Evolutionary conservation across 192 early-diverging fungal genomes (phyloP), one percentile per base, ranked within the genome.

Genomic region (Dissophora ornata): DNA sequence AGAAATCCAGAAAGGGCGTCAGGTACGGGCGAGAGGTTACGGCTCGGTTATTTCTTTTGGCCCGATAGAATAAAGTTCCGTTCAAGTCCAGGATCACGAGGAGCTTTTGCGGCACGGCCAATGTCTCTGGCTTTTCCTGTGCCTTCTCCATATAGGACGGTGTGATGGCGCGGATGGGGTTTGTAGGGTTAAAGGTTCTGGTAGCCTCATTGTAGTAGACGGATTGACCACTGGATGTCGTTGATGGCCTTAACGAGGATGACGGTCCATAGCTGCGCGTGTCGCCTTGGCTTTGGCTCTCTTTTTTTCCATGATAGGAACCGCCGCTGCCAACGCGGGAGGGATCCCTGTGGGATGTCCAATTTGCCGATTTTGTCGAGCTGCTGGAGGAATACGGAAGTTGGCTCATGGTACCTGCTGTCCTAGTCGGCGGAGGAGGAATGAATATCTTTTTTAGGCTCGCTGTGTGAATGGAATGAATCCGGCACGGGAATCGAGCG

Each of bases 51-150:
- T 63, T n/a, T 24, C 26, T 9, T 47, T 75, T 41, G 49, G 26
- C 32, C 30, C 90, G 84, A 42, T 79, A 82, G n/a, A 91, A 78
- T 32, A 93, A 56, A 1, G 91, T 89, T 4, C 91, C 91, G 53
- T 93, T 93, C 24, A 93, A 79, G 50, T 93, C 91, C 6, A 93
- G 79, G 24, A 93, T 84, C 18, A 93, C 69, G 4, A 93, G 59
- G 12, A 77, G 50, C 38, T 56, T 61, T n/a, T 57, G 73, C 8
- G 73, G 64, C 1, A 15, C 38, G 6, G 48, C 21, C 9, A 77
- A 28, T 1, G 73, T 51, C 3, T 48, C 36, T 1, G 73, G 65
- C 7, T 67, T 57, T 32, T 77, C 51, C 26, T 12, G 30, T 9
- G 73, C 65, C 46, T 67, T 44, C 13, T 40, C 24, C 28, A 45